Conservation (phyloP, 805 yeast genomes). For the Sungouiella blattae region DNA sequence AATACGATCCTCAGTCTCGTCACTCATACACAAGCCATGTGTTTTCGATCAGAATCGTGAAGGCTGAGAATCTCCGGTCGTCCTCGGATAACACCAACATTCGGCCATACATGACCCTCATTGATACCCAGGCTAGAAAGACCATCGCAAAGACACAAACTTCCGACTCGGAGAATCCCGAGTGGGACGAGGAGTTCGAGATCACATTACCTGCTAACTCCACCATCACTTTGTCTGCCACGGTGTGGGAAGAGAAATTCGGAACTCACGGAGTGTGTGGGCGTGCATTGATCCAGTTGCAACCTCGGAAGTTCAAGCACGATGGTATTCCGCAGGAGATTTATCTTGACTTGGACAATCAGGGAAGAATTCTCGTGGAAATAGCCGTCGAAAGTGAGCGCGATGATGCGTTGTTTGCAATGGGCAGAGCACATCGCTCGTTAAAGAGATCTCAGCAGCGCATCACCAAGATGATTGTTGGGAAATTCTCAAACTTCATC, state of each 20-base stretch:
- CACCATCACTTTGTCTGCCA: constrained; percentile 48
- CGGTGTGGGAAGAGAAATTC: constrained; percentile 66
- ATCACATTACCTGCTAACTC: constrained; percentile 36
- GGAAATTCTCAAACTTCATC: constrained; percentile 65
- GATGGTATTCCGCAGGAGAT: constrained; percentile 66
- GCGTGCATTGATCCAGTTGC: constrained; percentile 54
- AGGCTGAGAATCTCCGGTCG: constrained; percentile 56
- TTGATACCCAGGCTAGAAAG: constrained; percentile 50
- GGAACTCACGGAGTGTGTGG: constrained; percentile 66
- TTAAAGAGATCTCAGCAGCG: constrained; percentile 63
- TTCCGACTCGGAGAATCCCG: constrained; percentile 61
- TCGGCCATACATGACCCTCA: constrained; percentile 60
- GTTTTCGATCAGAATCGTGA: constrained; percentile 59
- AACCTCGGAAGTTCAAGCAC: constrained; percentile 59
- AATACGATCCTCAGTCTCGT: constrained; percentile 29
- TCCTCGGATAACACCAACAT: constrained; percentile 32
- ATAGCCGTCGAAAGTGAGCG: constrained; percentile 77
- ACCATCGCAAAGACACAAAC: constrained; percentile 70
- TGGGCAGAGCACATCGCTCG: constrained; percentile 72
- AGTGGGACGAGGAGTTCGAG: constrained; percentile 88
- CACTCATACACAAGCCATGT: constrained; percentile 44
- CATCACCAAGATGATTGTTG: constrained; percentile 65
- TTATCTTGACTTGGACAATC: constrained; percentile 57
- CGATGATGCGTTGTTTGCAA: constrained; percentile 73
- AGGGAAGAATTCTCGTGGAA: constrained; percentile 64